Conservation (phyloP, 2,329 filamentous ascomycete species). For the Davidsoniella neocaledoniae region DNA sequence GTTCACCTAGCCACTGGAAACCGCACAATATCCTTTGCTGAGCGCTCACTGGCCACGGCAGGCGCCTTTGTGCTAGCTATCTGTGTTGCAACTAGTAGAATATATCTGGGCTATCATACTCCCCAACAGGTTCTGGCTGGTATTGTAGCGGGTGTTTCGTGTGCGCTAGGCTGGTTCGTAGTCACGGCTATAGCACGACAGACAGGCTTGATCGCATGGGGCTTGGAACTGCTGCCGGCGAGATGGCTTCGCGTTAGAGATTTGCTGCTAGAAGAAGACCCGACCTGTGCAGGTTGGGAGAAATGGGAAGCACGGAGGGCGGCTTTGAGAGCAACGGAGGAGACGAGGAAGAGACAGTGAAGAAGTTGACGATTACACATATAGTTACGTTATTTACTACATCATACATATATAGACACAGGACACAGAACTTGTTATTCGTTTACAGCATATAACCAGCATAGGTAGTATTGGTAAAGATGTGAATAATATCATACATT, state of each 20-base stretch:
- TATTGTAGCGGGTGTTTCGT: constrained; percentile 48
- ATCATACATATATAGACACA: not conserved
- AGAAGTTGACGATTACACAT: not conserved
- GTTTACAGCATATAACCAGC: not conserved
- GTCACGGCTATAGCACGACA: constrained; percentile 50
- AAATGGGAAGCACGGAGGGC: constrained; percentile 53
- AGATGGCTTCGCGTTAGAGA: constrained; percentile 61
- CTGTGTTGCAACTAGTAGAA: constrained; percentile 61
- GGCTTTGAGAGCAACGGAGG: constrained; percentile 23
- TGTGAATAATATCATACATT: not conserved
- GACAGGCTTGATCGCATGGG: constrained; percentile 55
- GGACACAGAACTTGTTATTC: not conserved
- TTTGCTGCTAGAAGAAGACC: constrained; percentile 70
- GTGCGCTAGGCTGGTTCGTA: constrained; percentile 64
- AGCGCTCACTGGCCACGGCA: constrained; percentile 39
- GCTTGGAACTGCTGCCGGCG: constrained; percentile 46
- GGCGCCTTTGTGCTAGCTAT: constrained; percentile 44
- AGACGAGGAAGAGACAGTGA: constrained; percentile 4
- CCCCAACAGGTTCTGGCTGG: constrained; percentile 74
- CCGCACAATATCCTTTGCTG: constrained; percentile 37
- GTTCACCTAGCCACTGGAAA: not conserved
- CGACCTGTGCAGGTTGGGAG: constrained; percentile 85
- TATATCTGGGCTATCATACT: constrained; percentile 91
- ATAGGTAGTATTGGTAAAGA: not conserved
- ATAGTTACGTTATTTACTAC: not conserved